Evolutionary conservation across 257 asterid species (phyloP).

Genomic region (Paraleonurus japonicus): DNA sequence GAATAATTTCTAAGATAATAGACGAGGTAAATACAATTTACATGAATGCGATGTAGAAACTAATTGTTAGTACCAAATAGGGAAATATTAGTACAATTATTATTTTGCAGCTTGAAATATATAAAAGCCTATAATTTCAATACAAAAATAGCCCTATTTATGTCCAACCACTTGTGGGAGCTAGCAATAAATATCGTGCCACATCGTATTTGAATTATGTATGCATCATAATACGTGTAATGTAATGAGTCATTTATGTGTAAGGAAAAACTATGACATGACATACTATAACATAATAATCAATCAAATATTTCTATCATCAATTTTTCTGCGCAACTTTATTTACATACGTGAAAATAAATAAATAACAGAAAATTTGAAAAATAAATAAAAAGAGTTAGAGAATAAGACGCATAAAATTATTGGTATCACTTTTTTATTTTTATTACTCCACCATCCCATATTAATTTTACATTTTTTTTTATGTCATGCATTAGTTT

Average conservation of each 20-base stretch:
- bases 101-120: not conserved
- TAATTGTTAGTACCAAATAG: not conserved
- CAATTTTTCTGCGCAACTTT: not conserved
- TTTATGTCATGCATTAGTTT: no score
- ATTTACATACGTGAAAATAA: not conserved
- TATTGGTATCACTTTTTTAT: not conserved
- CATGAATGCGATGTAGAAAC: not conserved
- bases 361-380: not conserved
- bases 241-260: not conserved
- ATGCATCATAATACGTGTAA: not conserved
- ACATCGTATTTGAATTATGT: not conserved
- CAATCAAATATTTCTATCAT: not conserved
- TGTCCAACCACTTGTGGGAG: conserved; percentile 9
- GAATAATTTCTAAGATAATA: not conserved
- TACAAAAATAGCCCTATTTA: not conserved
- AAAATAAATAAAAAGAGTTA: not conserved
- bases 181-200: not conserved
- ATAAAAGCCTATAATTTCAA: not conserved
- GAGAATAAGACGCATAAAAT: not conserved
- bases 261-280: not conserved
- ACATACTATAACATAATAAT: not conserved
- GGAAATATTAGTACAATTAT: not conserved
- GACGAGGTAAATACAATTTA: not conserved
- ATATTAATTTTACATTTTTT: no score
- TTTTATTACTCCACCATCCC: no score